Conservation (phyloP, 768 basidiomycete species). For the Aureoboletus auriporus region DNA sequence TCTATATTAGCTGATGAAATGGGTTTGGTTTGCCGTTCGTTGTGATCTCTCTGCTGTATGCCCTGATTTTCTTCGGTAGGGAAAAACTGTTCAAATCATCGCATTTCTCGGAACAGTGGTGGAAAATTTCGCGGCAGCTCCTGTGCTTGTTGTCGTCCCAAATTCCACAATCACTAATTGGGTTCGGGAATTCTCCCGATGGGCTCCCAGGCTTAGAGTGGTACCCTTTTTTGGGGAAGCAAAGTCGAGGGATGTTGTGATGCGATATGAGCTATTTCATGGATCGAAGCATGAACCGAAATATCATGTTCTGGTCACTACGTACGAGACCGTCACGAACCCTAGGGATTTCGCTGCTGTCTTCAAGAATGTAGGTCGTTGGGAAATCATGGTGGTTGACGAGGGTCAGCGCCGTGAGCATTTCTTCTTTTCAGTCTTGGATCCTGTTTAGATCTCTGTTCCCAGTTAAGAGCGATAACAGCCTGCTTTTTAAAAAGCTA, state of each 20-base stretch:
- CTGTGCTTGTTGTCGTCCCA: slow-evolving; percentile 89
- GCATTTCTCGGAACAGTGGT: slow-evolving; percentile 73
- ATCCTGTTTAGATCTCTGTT: slow-evolving; percentile 6
- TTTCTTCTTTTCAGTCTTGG: not conserved
- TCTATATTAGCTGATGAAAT: slow-evolving; percentile 97
- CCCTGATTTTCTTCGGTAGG: slow-evolving; percentile 38
- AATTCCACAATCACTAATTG: slow-evolving; percentile 96
- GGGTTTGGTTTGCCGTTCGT: slow-evolving; percentile 63
- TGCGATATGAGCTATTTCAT: slow-evolving; percentile 78
- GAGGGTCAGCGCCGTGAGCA: slow-evolving; percentile 86
- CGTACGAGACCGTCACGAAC: slow-evolving; percentile 81
- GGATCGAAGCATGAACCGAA: slow-evolving; percentile 48
- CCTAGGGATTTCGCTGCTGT: slow-evolving; percentile 65
- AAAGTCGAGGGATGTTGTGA: slow-evolving; percentile 75
- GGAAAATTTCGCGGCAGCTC: slow-evolving; percentile 55
- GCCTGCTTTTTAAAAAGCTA: slow-evolving; percentile 75
- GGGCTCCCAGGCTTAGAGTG: slow-evolving; percentile 63
- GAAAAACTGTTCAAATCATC: slow-evolving; percentile 90
- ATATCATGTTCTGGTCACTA: slow-evolving; percentile 89
- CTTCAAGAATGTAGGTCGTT: slow-evolving; percentile 80
- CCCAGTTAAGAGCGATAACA: slow-evolving; percentile 80
- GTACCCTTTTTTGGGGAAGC: slow-evolving; percentile 86
- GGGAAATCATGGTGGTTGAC: slow-evolving; percentile 92
- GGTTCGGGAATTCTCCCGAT: slow-evolving; percentile 89
- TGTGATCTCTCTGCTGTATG: not conserved